Conservation (phyloP, 495 filamentous ascomycete genomes). For the Penicillium subrubescens region DNA sequence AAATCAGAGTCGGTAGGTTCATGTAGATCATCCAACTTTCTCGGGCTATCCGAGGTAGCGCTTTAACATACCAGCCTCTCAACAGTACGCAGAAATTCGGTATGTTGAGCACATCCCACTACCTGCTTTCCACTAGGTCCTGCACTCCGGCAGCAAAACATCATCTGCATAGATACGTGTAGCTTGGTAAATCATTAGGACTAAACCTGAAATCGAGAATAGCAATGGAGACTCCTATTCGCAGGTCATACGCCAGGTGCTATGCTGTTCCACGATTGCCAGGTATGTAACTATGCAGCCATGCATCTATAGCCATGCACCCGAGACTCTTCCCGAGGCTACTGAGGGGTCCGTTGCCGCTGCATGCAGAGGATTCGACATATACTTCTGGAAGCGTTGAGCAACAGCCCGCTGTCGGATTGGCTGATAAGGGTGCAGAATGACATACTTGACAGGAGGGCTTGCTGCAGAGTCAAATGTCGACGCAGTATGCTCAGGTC, state of each 20-base stretch:
- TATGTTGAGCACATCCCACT: not conserved
- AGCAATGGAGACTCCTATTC: slow-evolving; percentile 16
- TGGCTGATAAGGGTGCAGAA: slow-evolving; percentile 1
- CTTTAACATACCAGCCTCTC: not conserved
- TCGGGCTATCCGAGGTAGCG: not conserved
- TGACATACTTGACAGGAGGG: slow-evolving; percentile 6
- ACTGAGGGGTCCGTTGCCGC: not conserved
- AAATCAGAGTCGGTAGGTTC: not conserved
- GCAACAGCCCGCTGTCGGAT: not conserved
- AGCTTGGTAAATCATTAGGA: slow-evolving; percentile 6
- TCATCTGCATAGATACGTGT: slow-evolving; percentile 8
- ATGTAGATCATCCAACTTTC: not conserved
- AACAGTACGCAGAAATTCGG: not conserved
- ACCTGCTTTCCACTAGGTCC: not conserved
- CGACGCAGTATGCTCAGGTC: not conserved
- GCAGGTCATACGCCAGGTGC: slow-evolving; percentile 37
- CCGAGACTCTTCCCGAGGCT: slow-evolving; percentile 15
- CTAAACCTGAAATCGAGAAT: slow-evolving; percentile 10
- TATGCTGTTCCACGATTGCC: slow-evolving; percentile 29
- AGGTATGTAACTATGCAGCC: slow-evolving; percentile 6
- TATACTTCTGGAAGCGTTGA: slow-evolving; percentile 8
- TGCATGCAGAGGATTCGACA: slow-evolving; percentile 5
- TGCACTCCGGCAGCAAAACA: not conserved
- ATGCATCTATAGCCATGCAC: slow-evolving; percentile 9
- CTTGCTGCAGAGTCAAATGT: not conserved